These are phyloP conservation scores for Pseudocercospora pini-densiflorae DNA, from an alignment of 2,329 filamentous ascomycete genomes.

Conservation along the genomic window DNA sequence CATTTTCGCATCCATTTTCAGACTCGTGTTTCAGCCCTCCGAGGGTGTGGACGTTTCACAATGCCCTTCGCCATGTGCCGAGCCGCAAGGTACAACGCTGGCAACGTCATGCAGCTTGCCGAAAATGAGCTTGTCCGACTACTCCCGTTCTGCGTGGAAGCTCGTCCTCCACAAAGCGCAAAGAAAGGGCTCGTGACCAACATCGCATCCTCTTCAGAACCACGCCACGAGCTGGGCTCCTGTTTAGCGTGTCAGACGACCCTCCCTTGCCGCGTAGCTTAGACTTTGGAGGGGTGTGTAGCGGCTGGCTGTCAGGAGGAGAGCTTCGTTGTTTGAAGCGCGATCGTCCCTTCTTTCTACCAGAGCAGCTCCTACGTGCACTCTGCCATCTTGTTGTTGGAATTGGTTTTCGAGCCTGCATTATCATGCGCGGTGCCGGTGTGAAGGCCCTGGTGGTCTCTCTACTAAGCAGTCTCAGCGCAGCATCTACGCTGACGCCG, in stretches of 20 bases:
- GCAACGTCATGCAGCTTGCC: neutral
- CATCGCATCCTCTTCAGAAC: slow-evolving; percentile 8
- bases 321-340: neutral
- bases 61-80: too few species aligned
- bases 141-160: neutral
- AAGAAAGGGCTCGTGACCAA: slow-evolving; percentile 15
- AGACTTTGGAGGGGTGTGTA: slow-evolving; percentile 11
- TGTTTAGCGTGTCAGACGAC: slow-evolving; percentile 20
- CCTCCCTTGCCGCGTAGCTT: slow-evolving; percentile 17
- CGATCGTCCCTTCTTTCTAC: neutral
- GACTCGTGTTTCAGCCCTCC: neutral
- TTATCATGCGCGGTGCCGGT: slow-evolving; percentile 28
- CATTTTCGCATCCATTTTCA: too few species aligned
- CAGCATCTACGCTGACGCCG: slow-evolving; percentile 60
- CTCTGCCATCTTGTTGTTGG: slow-evolving; percentile 1
- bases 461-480: slow-evolving; percentile 33
- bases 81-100: neutral
- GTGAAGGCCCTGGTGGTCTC: slow-evolving; percentile 29
- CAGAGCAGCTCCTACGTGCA: slow-evolving; percentile 4
- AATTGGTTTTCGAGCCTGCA: neutral
- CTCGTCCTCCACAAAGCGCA: slow-evolving; percentile 2
- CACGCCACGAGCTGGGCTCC: neutral
- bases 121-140: neutral
- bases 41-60: neutral
- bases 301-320: neutral